phyloP scores from a whole-genome alignment of 495 filamentous ascomycete species.

The Lindgomyces ingoldianus region DNA sequence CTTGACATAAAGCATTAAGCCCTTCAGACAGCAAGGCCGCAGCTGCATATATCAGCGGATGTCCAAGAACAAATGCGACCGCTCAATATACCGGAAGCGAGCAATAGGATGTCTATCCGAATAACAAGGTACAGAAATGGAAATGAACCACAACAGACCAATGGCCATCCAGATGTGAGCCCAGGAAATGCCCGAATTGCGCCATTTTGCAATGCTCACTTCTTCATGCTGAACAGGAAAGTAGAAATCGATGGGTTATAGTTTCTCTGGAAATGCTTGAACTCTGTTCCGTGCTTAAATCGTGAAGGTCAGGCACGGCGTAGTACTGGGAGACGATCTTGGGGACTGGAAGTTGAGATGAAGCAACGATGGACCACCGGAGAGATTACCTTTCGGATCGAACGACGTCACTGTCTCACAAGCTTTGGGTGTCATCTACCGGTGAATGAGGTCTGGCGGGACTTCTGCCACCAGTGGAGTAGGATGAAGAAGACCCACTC shows the following conservation, averaged over 20 bases:
- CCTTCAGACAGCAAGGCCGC: not conserved
- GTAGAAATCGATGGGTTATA: not conserved
- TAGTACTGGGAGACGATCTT: constrained; percentile 1
- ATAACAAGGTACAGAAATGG: too few species aligned
- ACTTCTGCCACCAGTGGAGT: constrained; percentile 37
- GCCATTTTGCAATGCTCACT: not conserved
- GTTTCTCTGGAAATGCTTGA: not conserved
- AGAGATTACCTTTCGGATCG: not conserved
- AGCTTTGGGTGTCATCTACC: constrained; percentile 60
- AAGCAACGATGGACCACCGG: not conserved
- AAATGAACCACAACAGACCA: too few species aligned
- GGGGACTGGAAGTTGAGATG: not conserved
- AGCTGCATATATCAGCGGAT: not conserved
- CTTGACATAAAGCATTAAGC: not conserved
- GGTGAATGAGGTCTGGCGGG: constrained; percentile 54
- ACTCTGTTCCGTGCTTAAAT: not conserved
- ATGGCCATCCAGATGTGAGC: not conserved
- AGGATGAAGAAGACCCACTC: constrained; percentile 68
- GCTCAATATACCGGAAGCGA: not conserved
- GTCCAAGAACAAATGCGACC: not conserved
- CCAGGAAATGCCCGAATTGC: not conserved
- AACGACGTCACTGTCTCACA: constrained; percentile 65
- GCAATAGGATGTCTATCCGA: too few species aligned
- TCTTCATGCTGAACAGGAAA: not conserved
- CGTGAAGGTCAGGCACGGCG: not conserved